phyloP scores from a whole-genome alignment of 1,284 basidiomycete species.

The Ustilago trichophora region DNA sequence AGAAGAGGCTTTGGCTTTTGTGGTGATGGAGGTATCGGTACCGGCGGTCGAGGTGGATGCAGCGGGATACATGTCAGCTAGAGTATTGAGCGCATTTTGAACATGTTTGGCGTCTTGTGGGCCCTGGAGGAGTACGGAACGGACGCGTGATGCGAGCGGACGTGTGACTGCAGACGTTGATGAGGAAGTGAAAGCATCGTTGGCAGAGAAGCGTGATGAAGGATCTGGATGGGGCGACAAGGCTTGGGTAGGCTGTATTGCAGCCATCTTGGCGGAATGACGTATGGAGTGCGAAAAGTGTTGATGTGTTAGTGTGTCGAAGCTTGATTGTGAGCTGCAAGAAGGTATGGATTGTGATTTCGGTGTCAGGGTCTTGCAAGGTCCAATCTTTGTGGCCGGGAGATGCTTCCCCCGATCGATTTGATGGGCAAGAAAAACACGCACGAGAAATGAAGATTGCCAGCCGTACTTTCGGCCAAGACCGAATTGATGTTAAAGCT shows the following conservation, averaged over 20 bases:
- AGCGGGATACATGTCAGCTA: slow-evolving; percentile 35
- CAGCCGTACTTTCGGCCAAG: not conserved
- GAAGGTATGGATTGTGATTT: too few relatives aligned
- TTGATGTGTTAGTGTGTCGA: too few relatives aligned
- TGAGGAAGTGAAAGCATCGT: not conserved
- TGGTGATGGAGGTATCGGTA: slow-evolving; percentile 78
- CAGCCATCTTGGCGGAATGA: too few relatives aligned
- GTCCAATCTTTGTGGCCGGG: slow-evolving; percentile 14
- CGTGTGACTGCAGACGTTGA: slow-evolving; percentile 9
- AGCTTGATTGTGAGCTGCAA: too few relatives aligned
- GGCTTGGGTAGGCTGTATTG: too few relatives aligned
- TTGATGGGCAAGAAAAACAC: too few relatives aligned
- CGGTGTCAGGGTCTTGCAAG: too few relatives aligned
- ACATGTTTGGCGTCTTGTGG: slow-evolving; percentile 55
- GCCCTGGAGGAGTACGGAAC: slow-evolving; percentile 24
- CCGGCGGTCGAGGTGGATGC: slow-evolving; percentile 69
- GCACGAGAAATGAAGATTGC: too few relatives aligned
- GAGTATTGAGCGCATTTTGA: slow-evolving; percentile 21
- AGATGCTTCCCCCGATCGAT: slow-evolving; percentile 1
- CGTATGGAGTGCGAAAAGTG: too few relatives aligned
- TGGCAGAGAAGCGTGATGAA: not conserved
- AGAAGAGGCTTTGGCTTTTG: slow-evolving; percentile 74
- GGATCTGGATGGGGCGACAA: not conserved
- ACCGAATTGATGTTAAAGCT: not conserved
- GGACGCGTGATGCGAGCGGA: slow-evolving; percentile 27